Evolutionary conservation across 306 rosid species (phyloP), one percentile per base, ranked within the genome.

Genomic region (Carpinus fangiana): DNA sequence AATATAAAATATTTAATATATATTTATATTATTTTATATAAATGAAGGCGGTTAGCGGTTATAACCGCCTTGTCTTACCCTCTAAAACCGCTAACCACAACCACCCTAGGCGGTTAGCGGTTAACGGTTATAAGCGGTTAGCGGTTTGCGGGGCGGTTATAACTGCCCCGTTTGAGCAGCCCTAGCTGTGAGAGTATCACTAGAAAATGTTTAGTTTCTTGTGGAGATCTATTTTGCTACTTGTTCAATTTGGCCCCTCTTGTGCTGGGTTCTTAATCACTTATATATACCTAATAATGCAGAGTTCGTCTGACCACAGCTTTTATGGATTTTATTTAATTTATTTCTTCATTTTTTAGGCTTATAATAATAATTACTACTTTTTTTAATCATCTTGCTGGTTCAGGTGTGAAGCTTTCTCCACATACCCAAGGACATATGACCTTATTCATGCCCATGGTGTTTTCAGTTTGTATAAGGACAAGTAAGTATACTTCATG

Each of bases 391-490:
- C 20, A 7, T 79, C 48, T 76, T 80, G 9, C 68, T 79, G 76
- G 78, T 84, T 77, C 82, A 95, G 98, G 98, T 92, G 97, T 4
- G 98, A 95, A 84, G 96, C 83, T 73, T 95, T 95, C 90, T 92
- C 98, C 34, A 95, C 96, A 14, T 95, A 92, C 81, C 98, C 98
- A 34, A 90, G 98, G 90, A 95, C 98, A 31, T 95, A 95, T 34
- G 98, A 95, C 79, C 98, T 95, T 86, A 95, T 95, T 83, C 98
- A 92, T 73, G 91, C 97, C 74, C 31, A 88, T 77, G 93, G 97
- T 70, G 82, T 95, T 75, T 92, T 95, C 84, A 88, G 93, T 85
- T 76, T 92, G 79, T 95, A 95, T 77, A 77, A 85, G 83, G 92
- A 88, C 82, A 92, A 85, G 98, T 95, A 81, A 88, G 98, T 81